phyloP scores from a whole-genome alignment of 1,284 basidiomycete species.

The Trichosporon sp. region DNA sequence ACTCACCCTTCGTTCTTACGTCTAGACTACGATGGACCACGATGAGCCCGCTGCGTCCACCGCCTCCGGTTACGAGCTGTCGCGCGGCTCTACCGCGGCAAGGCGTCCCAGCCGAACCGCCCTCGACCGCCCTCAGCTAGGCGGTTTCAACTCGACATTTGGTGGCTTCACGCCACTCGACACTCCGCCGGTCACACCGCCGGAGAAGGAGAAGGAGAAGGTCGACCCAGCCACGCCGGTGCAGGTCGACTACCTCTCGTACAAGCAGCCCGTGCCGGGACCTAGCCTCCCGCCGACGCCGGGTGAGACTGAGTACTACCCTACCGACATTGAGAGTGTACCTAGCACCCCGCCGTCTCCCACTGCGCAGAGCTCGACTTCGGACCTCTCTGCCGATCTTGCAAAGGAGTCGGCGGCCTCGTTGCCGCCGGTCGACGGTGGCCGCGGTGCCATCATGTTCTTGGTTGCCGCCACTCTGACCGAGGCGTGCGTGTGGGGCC shows the following conservation, averaged over 20 bases:
- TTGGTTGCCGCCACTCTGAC: slow-evolving; percentile 35
- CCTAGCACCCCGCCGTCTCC: background rate
- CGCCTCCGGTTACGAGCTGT: slow-evolving; percentile 2
- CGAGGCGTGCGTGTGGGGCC: slow-evolving; percentile 41
- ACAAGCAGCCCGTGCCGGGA: background rate
- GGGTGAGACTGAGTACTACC: background rate
- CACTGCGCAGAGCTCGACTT: background rate
- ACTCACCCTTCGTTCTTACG: background rate
- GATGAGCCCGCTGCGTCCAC: background rate
- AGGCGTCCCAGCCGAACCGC: background rate
- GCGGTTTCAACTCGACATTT: background rate
- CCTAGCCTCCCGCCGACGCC: background rate
- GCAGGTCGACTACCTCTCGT: background rate
- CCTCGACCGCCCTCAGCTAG: background rate
- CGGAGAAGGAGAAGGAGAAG: background rate
- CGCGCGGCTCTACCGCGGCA: background rate
- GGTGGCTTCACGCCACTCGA: background rate
- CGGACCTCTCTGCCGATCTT: background rate
- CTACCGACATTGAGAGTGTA: background rate
- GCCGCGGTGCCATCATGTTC: slow-evolving; percentile 40
- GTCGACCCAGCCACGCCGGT: background rate
- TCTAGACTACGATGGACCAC: background rate
- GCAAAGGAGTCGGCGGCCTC: slow-evolving; percentile 1
- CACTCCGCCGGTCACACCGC: background rate
- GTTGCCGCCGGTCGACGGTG: slow-evolving; percentile 39